These are phyloP conservation scores for Conticribra guillardii DNA, from an alignment of 108 stramenopile species.

Conservation along the genomic window DNA sequence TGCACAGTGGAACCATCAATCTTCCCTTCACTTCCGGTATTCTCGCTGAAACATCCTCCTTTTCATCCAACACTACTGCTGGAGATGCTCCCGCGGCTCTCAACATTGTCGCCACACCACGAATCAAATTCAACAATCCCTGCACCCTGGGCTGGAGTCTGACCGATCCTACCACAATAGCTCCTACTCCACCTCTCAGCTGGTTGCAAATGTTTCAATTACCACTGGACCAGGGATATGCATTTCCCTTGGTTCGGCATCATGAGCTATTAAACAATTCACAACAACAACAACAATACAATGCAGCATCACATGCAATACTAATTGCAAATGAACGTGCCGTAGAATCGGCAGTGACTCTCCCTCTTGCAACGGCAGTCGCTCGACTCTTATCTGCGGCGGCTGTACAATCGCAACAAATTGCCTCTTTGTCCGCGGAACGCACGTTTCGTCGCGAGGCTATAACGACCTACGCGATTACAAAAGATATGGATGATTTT, in stretches of 20 bases:
- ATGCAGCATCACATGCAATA: constrained; percentile 4
- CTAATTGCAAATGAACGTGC: constrained; percentile 78
- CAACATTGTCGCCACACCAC: constrained; percentile 16
- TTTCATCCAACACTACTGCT: background rate
- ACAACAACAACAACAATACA: background rate
- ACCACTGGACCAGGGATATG: constrained; percentile 79
- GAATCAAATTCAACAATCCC: constrained; percentile 60
- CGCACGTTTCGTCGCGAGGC: constrained; percentile 12
- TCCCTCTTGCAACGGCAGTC: constrained; percentile 78
- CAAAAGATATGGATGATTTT: constrained; percentile 7
- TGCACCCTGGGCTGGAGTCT: constrained; percentile 73
- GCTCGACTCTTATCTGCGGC: constrained; percentile 56
- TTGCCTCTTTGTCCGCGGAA: constrained; percentile 58
- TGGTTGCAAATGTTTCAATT: constrained; percentile 58
- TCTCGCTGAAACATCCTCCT: constrained; percentile 29
- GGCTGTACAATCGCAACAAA: constrained; percentile 53
- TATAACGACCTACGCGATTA: constrained; percentile 17
- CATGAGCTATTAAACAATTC: constrained; percentile 23
- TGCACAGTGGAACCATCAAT: constrained; percentile 11
- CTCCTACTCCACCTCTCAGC: constrained; percentile 25
- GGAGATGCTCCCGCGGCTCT: constrained; percentile 16
- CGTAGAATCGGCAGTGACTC: constrained; percentile 67
- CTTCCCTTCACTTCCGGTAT: constrained; percentile 35
- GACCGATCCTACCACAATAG: constrained; percentile 60
- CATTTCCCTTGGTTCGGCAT: constrained; percentile 31